Evolutionary conservation across 1,139 yeast species (phyloP), one percentile per base, ranked within the genome.

Genomic region (Waltiozyma sp.): DNA sequence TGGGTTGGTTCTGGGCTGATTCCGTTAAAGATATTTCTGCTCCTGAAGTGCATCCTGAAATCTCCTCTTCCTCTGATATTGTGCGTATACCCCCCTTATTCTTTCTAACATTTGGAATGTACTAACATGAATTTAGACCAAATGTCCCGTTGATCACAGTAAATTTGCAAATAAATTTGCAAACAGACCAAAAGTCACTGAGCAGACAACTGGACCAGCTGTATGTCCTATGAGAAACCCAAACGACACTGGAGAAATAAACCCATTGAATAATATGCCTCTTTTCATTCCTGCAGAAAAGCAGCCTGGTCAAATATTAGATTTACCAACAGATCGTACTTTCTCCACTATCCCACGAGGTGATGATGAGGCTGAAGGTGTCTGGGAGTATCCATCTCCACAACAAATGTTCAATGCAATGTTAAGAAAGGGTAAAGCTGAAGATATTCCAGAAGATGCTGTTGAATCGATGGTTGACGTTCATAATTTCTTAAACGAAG

Each of bases 361-460:
- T 23, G 75, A 72, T 35, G 59, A 63, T n/a, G 69, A 66, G 3
- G 41, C 43, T 28, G 59, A 54, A 41, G 61, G 60, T 40, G 77
- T 80, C 40, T 91, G 99, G 99, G 98, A 91, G 62, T 91, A 93
- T 60, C 99, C 99, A 2, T 87, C 96, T 2, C 98, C 99, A 1
- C 98, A 91, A 62, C 98, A 91, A 61, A 93, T 91, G 98, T 78
- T 88, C 51, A 89, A 89, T 59, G 99, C 99, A 23, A 91, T 91
- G 97, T 67, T 88, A 38, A 76, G 91, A 51, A 91, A 91, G 64
- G 96, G 96, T 14, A 88, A 88, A 57, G 68, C 67, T 3, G 86
- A 80, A 28, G 82, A 83, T 40, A 75, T 91, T 37, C 93, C 93
- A 2, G 97, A 88, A 60, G 96, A 87, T 49, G 96, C 96, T 0